Conservation (phyloP, 2,329 filamentous ascomycete species). For the Neopestalotiopsis rosae region DNA sequence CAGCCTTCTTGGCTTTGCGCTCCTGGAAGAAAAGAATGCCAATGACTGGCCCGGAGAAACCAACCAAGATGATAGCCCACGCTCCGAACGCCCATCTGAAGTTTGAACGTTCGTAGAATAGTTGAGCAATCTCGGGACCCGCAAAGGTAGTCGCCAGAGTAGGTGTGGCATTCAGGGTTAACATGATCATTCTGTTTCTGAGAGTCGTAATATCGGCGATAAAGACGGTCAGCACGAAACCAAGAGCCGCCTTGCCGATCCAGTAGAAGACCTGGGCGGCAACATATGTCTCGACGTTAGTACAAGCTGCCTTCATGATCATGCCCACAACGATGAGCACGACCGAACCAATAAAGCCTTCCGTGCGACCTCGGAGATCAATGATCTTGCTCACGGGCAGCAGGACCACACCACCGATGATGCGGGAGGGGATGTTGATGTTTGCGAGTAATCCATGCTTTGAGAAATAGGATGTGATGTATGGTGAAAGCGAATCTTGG, state of each 20-base stretch:
- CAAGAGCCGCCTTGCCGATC: slow-evolving; percentile 49
- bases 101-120: slow-evolving; percentile 44
- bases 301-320: slow-evolving; percentile 7
- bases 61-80: slow-evolving; percentile 66
- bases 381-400: slow-evolving; percentile 14
- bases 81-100: slow-evolving; percentile 62
- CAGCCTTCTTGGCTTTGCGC: slow-evolving; percentile 55
- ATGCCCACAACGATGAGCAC: slow-evolving; percentile 1
- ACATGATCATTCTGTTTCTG: slow-evolving; percentile 48
- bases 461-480: slow-evolving; percentile 15
- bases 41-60: slow-evolving; percentile 45
- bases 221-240: slow-evolving; percentile 47
- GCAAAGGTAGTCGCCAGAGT: slow-evolving; percentile 51
- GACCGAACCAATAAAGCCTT: neutral
- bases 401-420: slow-evolving; percentile 6
- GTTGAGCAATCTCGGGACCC: slow-evolving; percentile 45
- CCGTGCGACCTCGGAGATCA: slow-evolving; percentile 11
- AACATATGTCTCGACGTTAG: slow-evolving; percentile 12
- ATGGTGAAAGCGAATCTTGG: neutral
- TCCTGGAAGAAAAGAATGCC: slow-evolving; percentile 41
- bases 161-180: slow-evolving; percentile 48
- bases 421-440: slow-evolving; percentile 1
- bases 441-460: slow-evolving; percentile 11
- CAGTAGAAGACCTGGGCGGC: slow-evolving; percentile 15
- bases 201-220: slow-evolving; percentile 49